Conservation (phyloP, 805 yeast genomes). For the Starmera caribaea region DNA sequence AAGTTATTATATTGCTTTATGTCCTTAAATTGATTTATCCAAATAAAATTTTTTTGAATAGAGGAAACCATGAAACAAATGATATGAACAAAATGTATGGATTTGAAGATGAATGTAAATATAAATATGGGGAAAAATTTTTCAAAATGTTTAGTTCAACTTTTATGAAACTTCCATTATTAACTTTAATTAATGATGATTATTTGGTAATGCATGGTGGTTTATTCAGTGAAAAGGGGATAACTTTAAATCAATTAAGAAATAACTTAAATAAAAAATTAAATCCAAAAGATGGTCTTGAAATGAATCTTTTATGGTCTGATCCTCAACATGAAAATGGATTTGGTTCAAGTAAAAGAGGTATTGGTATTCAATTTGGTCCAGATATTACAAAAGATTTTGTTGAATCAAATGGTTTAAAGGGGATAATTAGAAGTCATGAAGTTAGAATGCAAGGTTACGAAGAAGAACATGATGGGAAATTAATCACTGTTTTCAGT, state of each 20-base stretch:
- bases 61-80: slow-evolving; percentile 96
- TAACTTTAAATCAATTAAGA: slow-evolving; percentile 67
- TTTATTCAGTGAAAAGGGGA: slow-evolving; percentile 66
- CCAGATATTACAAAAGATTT: slow-evolving; percentile 85
- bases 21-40: slow-evolving; percentile 75
- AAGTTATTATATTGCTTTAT: slow-evolving; percentile 77
- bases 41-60: slow-evolving; percentile 56
- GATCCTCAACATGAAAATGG: slow-evolving; percentile 83
- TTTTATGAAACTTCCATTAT: slow-evolving; percentile 79
- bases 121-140: slow-evolving; percentile 72
- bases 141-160: slow-evolving; percentile 80
- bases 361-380: slow-evolving; percentile 94
- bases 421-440: slow-evolving; percentile 85
- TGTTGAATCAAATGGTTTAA: slow-evolving; percentile 59
- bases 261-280: slow-evolving; percentile 65
- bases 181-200: slow-evolving; percentile 66
- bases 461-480: slow-evolving; percentile 78
- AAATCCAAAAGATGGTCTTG: slow-evolving; percentile 86
- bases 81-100: slow-evolving; percentile 97
- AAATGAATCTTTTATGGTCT: slow-evolving; percentile 96
- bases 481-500: slow-evolving; percentile 86
- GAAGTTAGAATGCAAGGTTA: slow-evolving; percentile 93
- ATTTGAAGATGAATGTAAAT: slow-evolving; percentile 90
- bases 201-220: slow-evolving; percentile 96
- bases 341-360: slow-evolving; percentile 83